Percentiles rank a stretch among this genome's conserved stretches.
These are phyloP conservation scores for Pestalotiopsis sp. DNA, from an alignment of 2,329 filamentous ascomycete genomes.

Conservation along the genomic window DNA sequence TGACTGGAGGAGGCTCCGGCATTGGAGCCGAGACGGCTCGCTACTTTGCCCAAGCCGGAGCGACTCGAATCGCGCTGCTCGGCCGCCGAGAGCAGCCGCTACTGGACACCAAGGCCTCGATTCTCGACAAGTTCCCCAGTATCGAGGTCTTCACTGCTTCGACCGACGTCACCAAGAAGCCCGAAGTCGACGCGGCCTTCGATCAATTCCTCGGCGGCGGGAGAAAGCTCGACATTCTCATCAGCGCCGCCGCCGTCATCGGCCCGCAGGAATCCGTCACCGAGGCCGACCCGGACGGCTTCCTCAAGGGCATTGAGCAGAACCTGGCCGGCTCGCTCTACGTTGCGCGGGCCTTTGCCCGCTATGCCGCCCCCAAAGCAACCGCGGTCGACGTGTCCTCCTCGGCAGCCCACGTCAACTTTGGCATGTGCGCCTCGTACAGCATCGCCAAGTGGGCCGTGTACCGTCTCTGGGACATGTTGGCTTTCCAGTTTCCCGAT, in stretches of 20 bases:
- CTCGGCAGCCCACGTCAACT: constrained; percentile 33
- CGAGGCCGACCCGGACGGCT: constrained; percentile 30
- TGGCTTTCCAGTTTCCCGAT: constrained; percentile 40
- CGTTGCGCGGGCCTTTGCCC: constrained; percentile 36
- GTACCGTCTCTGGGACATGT: constrained; percentile 42
- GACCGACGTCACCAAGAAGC: constrained; percentile 32
- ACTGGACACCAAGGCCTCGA: constrained; percentile 35
- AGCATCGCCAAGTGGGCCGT: constrained; percentile 42
- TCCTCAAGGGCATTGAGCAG: constrained; percentile 32
- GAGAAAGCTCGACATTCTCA: constrained; percentile 39
- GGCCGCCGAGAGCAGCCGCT: constrained; percentile 38
- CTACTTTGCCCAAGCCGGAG: constrained; percentile 45
- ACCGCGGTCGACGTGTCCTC: constrained; percentile 37
- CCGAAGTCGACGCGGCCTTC: constrained; percentile 34
- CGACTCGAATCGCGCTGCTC: constrained; percentile 42
- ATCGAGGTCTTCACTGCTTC: constrained; percentile 33
- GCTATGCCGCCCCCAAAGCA: constrained; percentile 29
- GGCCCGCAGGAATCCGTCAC: constrained; percentile 28
- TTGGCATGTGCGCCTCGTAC: constrained; percentile 35
- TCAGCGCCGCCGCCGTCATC: constrained; percentile 38
- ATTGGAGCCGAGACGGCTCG: constrained; percentile 45
- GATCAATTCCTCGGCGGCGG: constrained; percentile 24
- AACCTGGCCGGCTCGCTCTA: constrained; percentile 36
- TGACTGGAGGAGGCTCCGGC: constrained; percentile 46
- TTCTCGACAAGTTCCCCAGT: constrained; percentile 34